These are phyloP conservation scores for Cydonia oblonga DNA, from an alignment of 331 rosid species.

Conservation along the genomic window DNA sequence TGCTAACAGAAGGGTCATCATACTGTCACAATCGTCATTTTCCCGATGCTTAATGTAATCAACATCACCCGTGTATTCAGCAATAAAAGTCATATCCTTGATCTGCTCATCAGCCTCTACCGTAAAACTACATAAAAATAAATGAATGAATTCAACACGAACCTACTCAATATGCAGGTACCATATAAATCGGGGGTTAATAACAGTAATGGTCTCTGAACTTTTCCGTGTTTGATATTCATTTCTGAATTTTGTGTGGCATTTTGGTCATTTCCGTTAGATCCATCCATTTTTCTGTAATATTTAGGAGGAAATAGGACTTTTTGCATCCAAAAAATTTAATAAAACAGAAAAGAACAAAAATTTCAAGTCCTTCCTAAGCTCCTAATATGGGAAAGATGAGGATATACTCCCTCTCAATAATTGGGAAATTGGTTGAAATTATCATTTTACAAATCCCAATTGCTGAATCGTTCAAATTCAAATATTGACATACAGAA, in stretches of 20 bases:
- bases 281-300: not conserved
- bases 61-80: constrained; percentile 74
- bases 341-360: not conserved
- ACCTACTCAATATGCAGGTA: constrained; percentile 14
- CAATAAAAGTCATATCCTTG: constrained; percentile 68
- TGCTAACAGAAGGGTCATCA: constrained; percentile 67
- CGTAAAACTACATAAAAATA: constrained; percentile 48
- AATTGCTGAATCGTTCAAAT: not conserved
- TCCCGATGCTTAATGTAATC: constrained; percentile 53
- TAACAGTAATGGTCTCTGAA: not conserved
- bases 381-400: not conserved
- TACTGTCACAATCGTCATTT: constrained; percentile 64
- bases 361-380: not conserved
- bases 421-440: not conserved
- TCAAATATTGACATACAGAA: not conserved
- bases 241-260: not conserved
- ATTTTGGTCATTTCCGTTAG: not conserved
- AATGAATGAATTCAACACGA: constrained; percentile 10
- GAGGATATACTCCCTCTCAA: not conserved
- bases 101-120: constrained; percentile 72
- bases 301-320: not conserved
- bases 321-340: not conserved
- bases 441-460: not conserved
- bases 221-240: not conserved
- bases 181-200: not conserved